Evolutionary conservation across 2,329 filamentous ascomycete species (phyloP), one percentile per base, ranked within the genome.

Genomic region (Fusarium nygamai): DNA sequence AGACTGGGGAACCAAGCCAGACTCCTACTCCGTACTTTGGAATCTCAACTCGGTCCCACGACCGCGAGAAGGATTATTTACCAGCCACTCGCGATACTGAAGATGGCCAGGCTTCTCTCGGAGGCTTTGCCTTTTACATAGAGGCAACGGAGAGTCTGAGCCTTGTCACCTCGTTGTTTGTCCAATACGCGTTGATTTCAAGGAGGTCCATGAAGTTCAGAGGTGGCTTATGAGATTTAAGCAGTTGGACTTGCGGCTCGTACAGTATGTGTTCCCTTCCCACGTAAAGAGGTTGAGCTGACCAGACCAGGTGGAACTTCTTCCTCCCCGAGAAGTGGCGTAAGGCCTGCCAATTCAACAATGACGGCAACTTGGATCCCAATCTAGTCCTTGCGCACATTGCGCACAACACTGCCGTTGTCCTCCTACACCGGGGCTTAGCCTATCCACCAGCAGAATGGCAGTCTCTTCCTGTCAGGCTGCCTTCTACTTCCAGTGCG

Each of bases 191-290:
- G 78, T 86, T 19, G 81, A 86, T 46, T 72, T 84, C 11, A 77
- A 78, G 17, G 78, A 82, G 48, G 77, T 78, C 6, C 79, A 82
- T 12, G 80, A 84, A 46, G 78, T 85, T 20, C 80, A 82, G 24
- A 77, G 78, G 31, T 86, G 85, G 85, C 71, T 86, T 10, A 84
- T 81, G 66, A 79, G 83, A n/a, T 86, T 86, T 65, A 85, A 86
- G 61, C 83, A 85, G 53, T 74, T 86, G 12, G 85, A 86, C 66
- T 65, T 85, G 1, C 79, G 83, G 3, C 76, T 86, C 2, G 81
- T 86, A 6, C 83, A 84, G 83, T 83, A 78, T 67, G 11, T 7
- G 22, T 6, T 2, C 12, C 22, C 12, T 34, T 24, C 1, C 6
- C 11, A 22, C 3, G 6, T 31, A 19, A 19, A 14, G 29, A 34